Evolutionary conservation across 1,284 basidiomycete genomes (phyloP).

Genomic region (Heterobasidion occidentale): DNA sequence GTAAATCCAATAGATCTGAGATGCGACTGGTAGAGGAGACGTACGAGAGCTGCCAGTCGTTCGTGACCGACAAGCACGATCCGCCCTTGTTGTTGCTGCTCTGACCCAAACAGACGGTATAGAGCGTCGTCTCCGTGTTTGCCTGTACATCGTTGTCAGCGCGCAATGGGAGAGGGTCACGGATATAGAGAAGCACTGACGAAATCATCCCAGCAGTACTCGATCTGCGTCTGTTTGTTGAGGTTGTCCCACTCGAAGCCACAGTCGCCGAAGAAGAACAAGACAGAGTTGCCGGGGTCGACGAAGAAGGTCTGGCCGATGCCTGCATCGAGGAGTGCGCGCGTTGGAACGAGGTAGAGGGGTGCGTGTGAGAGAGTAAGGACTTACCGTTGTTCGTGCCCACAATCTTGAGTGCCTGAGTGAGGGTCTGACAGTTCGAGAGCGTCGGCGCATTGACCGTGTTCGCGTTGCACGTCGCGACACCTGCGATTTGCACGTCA

Average conservation of each 20-base stretch:
- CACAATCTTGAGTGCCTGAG: not conserved
- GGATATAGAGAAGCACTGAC: not conserved
- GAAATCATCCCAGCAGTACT: constrained; percentile 5
- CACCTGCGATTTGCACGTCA: not conserved
- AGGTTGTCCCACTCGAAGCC: constrained; percentile 3
- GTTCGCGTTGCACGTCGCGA: not conserved
- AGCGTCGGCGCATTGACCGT: not conserved
- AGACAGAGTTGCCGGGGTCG: not conserved
- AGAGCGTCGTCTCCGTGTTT: too few relatives aligned
- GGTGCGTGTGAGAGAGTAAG: not conserved
- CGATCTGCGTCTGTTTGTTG: not conserved
- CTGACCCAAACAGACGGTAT: too few relatives aligned
- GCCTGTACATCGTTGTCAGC: too few relatives aligned
- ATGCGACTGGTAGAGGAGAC: too few relatives aligned
- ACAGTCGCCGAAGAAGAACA: constrained; percentile 2
- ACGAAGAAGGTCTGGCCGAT: constrained; percentile 5
- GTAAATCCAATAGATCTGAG: too few relatives aligned
- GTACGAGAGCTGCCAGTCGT: too few relatives aligned
- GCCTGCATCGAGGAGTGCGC: not conserved
- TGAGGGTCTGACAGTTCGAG: not conserved
- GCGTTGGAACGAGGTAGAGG: not conserved
- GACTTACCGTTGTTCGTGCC: constrained; percentile 1
- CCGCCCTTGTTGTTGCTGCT: too few relatives aligned
- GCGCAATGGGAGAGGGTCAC: too few relatives aligned
- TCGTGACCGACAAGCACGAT: too few relatives aligned